Evolutionary conservation across 768 basidiomycete genomes (phyloP).

Genomic region (Trametes cingulata): DNA sequence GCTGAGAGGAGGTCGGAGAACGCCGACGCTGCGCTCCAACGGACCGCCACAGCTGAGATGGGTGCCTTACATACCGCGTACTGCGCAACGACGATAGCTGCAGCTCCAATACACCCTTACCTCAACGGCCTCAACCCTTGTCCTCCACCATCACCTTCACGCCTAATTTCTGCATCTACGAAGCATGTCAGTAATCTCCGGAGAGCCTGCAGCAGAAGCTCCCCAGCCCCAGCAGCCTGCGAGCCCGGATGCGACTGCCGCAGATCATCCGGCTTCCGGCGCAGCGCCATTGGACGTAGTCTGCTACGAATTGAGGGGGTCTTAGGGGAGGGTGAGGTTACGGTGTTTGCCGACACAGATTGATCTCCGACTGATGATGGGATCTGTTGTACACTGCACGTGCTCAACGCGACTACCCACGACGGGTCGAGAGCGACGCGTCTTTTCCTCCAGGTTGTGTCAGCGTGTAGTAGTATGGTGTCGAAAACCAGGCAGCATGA

Average conservation of each 20-base stretch:
- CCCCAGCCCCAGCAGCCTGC: neutral
- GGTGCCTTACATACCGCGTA: conserved; percentile 2
- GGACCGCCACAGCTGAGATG: conserved; percentile 11
- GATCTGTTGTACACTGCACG: too few species aligned
- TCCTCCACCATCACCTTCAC: neutral
- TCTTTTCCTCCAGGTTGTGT: too few species aligned
- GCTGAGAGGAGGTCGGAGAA: neutral
- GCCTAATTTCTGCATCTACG: neutral
- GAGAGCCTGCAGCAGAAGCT: neutral
- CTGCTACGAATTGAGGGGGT: too few species aligned
- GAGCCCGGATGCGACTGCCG: neutral
- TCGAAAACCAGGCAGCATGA: too few species aligned
- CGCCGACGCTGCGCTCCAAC: conserved; percentile 12
- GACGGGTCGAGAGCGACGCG: too few species aligned
- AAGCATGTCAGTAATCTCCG: conserved; percentile 12
- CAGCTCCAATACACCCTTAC: conserved; percentile 1
- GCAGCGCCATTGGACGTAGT: neutral
- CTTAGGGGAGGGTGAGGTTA: too few species aligned
- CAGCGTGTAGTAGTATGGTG: too few species aligned
- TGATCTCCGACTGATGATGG: too few species aligned
- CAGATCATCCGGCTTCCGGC: conserved; percentile 7
- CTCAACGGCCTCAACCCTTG: neutral
- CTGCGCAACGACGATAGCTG: conserved; percentile 7
- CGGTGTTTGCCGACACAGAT: too few species aligned
- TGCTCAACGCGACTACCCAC: too few species aligned